A percentile compares a stretch with the other conserved stretches of the same genome.
phyloP scores from a whole-genome alignment of 345 rosid species.

The Eucalyptus paniculata region DNA sequence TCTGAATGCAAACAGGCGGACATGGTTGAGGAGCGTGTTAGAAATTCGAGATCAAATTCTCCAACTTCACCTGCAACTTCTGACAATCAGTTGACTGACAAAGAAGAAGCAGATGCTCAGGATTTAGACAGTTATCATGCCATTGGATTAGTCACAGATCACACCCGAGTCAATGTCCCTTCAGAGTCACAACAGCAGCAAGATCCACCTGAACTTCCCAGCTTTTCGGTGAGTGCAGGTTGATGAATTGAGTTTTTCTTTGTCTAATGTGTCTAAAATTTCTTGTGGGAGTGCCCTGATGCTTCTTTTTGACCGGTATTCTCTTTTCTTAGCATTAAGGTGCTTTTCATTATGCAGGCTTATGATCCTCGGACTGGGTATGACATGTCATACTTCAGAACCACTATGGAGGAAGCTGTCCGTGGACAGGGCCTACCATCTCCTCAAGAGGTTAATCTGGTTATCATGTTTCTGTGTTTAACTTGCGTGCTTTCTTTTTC shows the following conservation, averaged over 20 bases:
- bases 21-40: constrained; percentile 30
- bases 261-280: background rate
- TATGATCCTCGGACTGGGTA: constrained; percentile 54
- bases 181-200: constrained; percentile 53
- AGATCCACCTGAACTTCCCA: constrained; percentile 48
- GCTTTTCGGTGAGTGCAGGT: constrained; percentile 43
- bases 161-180: constrained; percentile 41
- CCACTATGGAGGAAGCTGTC: constrained; percentile 42
- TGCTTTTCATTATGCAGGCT: constrained; percentile 23
- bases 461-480: background rate
- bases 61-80: constrained; percentile 36
- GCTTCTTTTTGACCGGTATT: background rate
- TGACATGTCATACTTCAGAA: constrained; percentile 66
- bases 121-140: constrained; percentile 39
- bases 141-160: constrained; percentile 42
- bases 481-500: background rate
- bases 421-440: constrained; percentile 53
- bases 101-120: constrained; percentile 39
- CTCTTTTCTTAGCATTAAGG: background rate
- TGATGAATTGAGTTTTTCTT: background rate
- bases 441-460: constrained; percentile 63
- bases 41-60: constrained; percentile 49
- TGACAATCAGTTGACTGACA: constrained; percentile 46
- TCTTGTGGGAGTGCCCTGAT: background rate
- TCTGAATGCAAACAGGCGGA: constrained; percentile 32